Evolutionary conservation across 225 moss, liverwort and hornwort species (phyloP).

Genomic region (Pleurozium schreberi): DNA sequence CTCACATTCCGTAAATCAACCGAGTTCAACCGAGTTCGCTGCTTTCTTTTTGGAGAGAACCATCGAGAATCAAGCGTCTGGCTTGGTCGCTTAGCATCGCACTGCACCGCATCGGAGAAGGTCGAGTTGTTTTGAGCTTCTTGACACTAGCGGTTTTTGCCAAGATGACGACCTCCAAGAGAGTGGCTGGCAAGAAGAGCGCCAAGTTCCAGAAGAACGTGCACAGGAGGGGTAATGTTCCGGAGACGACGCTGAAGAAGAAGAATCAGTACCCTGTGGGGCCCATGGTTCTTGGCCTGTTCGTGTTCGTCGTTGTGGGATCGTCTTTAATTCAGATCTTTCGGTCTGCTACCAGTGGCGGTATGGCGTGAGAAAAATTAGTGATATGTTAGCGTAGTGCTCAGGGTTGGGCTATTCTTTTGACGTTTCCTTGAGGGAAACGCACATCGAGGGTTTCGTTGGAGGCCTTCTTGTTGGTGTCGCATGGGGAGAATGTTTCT

Average conservation of each 20-base stretch:
- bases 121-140: not conserved
- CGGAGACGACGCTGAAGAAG: conserved; percentile 74
- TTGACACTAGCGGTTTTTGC: not conserved
- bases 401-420: not conserved
- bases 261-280: conserved; percentile 74
- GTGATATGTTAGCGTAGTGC: not conserved
- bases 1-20: not conserved
- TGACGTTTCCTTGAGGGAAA: not conserved
- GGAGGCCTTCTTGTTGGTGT: not conserved
- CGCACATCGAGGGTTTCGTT: not conserved
- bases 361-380: conserved; percentile 18
- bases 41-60: not conserved
- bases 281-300: conserved; percentile 77
- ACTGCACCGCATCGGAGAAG: not conserved
- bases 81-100: too few relatives aligned
- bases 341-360: conserved; percentile 71
- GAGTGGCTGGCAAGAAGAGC: conserved; percentile 76
- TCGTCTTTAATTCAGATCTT: conserved; percentile 89
- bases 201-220: conserved; percentile 98
- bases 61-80: not conserved
- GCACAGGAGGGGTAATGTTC: conserved; percentile 68
- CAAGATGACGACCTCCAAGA: conserved; percentile 81
- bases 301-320: conserved; percentile 85
- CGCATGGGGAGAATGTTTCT: not conserved
- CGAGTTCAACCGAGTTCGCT: not conserved